These are phyloP conservation scores for Trichoderma afroharzianum DNA, from an alignment of 2,329 filamentous ascomycete genomes.

Conservation along the genomic window DNA sequence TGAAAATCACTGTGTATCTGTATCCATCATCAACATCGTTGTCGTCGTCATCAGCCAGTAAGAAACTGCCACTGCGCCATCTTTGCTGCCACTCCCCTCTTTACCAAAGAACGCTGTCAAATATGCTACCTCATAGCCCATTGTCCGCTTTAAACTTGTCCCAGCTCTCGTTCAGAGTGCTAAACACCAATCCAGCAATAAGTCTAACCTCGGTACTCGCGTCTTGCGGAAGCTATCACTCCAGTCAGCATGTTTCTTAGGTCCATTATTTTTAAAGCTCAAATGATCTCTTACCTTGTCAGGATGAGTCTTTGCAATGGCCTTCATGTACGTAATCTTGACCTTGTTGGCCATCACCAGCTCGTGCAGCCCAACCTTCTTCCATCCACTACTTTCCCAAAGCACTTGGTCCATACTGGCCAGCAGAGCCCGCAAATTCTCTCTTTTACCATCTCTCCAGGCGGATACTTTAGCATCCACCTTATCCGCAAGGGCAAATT, in stretches of 20 bases:
- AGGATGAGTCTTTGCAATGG: slow-evolving; percentile 95
- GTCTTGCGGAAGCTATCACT: slow-evolving; percentile 56
- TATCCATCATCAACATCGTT: slow-evolving; percentile 8
- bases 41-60: neutral
- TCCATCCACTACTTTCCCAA: slow-evolving; percentile 92
- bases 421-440: slow-evolving; percentile 84
- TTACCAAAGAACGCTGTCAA: neutral
- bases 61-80: neutral
- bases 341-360: slow-evolving; percentile 90
- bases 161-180: slow-evolving; percentile 68
- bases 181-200: slow-evolving; percentile 63
- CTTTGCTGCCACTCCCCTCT: neutral
- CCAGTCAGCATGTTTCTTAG: neutral
- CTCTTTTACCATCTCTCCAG: slow-evolving; percentile 89
- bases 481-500: slow-evolving; percentile 79
- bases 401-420: slow-evolving; percentile 84
- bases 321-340: slow-evolving; percentile 98
- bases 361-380: slow-evolving; percentile 92
- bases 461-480: slow-evolving; percentile 74
- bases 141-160: slow-evolving; percentile 71
- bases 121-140: slow-evolving; percentile 45
- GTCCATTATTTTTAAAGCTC: too few relatives aligned
- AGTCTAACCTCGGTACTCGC: slow-evolving; percentile 63
- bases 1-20: neutral
- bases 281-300: slow-evolving; percentile 71